phyloP scores from a whole-genome alignment of 2,329 filamentous ascomycete genomes.

The Scytalidium lignicola region DNA sequence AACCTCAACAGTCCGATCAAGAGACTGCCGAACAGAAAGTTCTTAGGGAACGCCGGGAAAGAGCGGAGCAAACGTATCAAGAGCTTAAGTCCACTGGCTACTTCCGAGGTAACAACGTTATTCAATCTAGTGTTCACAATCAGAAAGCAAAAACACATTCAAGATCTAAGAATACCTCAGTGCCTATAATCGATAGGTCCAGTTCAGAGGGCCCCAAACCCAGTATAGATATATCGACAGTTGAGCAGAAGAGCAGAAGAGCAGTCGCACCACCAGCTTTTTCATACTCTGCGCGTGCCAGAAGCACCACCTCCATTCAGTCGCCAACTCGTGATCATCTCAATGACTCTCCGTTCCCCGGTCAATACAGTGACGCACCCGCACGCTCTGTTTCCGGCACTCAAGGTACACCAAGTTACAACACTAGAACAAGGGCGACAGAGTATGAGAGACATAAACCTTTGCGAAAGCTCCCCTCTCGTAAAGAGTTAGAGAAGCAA shows the following conservation, averaged over 20 bases:
- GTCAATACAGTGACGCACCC: neutral
- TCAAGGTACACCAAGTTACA: conserved; percentile 13
- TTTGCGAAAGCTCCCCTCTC: conserved; percentile 44
- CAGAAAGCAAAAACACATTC: neutral
- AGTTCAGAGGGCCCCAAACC: neutral
- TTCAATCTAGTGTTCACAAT: neutral
- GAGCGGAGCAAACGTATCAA: conserved; percentile 45
- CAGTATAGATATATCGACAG: conserved; percentile 8
- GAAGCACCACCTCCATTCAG: conserved; percentile 6
- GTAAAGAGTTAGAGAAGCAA: conserved; percentile 52
- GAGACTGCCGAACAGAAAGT: conserved; percentile 36
- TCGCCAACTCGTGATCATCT: conserved; percentile 12
- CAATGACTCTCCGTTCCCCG: conserved; percentile 5
- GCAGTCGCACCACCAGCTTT: neutral
- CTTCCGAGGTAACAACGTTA: conserved; percentile 15
- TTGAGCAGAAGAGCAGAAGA: conserved; percentile 22
- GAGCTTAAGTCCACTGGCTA: conserved; percentile 49
- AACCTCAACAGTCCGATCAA: conserved; percentile 7
- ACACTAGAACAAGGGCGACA: conserved; percentile 17
- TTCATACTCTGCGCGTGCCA: neutral
- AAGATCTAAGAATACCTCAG: neutral
- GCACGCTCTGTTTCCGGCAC: conserved; percentile 2
- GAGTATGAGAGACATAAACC: too few species aligned
- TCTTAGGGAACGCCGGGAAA: conserved; percentile 35
- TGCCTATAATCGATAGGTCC: too few species aligned